Evolutionary conservation across 1,139 yeast species (phyloP).

Genomic region (Suhomyces kunorum): DNA sequence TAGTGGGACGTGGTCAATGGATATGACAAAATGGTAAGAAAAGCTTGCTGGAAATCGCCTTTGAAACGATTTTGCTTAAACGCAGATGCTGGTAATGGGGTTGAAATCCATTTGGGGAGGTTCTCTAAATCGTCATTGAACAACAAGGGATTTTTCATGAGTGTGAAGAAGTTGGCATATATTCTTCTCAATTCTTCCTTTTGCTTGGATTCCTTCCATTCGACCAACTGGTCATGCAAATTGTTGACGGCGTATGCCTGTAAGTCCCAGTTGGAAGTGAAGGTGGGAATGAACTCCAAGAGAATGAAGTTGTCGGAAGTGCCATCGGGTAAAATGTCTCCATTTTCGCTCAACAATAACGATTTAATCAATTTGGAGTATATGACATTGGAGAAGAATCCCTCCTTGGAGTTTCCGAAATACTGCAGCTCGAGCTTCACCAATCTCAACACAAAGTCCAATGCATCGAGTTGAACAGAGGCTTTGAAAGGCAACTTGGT

Average conservation of each 20-base stretch:
- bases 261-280: slow-evolving; percentile 60
- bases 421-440: slow-evolving; percentile 59
- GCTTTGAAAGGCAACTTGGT: slow-evolving; percentile 36
- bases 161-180: slow-evolving; percentile 42
- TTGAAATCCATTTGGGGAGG: slow-evolving; percentile 30
- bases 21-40: slow-evolving; percentile 57
- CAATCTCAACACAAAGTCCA: slow-evolving; percentile 65
- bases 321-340: slow-evolving; percentile 44
- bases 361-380: slow-evolving; percentile 51
- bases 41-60: slow-evolving; percentile 66
- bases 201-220: slow-evolving; percentile 23
- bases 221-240: slow-evolving; percentile 21
- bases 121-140: slow-evolving; percentile 34
- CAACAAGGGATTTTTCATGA: slow-evolving; percentile 35
- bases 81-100: slow-evolving; percentile 55
- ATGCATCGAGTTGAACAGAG: slow-evolving; percentile 58
- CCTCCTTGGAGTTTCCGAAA: slow-evolving; percentile 48
- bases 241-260: slow-evolving; percentile 64
- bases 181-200: slow-evolving; percentile 25
- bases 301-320: slow-evolving; percentile 55
- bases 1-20: slow-evolving; percentile 60
- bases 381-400: slow-evolving; percentile 63
- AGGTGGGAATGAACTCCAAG: slow-evolving; percentile 59
- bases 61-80: slow-evolving; percentile 61
- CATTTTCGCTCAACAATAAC: slow-evolving; percentile 44